Base-by-base conservation (phyloP, 2,329 filamentous ascomycete species). In the Dactylellina drechsleri region DNA sequence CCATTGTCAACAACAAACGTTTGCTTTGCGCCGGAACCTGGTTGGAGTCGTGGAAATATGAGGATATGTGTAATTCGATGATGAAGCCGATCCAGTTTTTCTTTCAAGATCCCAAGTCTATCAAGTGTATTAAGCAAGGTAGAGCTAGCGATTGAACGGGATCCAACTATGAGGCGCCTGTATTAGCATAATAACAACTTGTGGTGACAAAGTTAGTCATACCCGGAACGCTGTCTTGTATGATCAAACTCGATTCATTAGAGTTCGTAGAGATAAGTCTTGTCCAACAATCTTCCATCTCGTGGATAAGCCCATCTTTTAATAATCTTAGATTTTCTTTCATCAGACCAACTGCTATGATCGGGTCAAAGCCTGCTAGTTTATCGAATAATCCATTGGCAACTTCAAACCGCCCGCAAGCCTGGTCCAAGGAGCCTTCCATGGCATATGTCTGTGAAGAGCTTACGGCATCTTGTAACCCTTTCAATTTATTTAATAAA, bases 281-380 rank as follows among this genome's bases (percentile, higher is more conserved):
- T 70, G 87, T 86, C 92, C 93, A 97, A n/a, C 89, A 86, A 65
- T 85, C 84, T 50, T 87, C 86, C 45, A 95, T 75, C n/a, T 64
- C 61, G 13, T 75, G 64, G 26, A 64, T 36, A 12, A 80, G 28
- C 10, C 40, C 41, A 20, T 74, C 74, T 23, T 77, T 60, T 58
- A 80, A 18, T 4, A 31, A 54, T n/a, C 54, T 70, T 2, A 78
- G 76, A 41, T 67, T 77, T 43, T 78, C 79, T 50, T 76, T 79
- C 64, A 79, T 77, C 41, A 80, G 64, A 10, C 71, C 75, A 7
- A 79, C 75, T 2, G 79, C 78, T 23, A 80, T 64, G 1, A 78
- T 77, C 40, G 71, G 77, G 20, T 76, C 76, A 16, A 61, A 74
- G 1, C 43, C 66, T 10, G 53, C 40, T 31, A 79, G 59, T 61